These are phyloP conservation scores for Albizia julibrissin DNA, from an alignment of 306 rosid species.

Conservation along the genomic window DNA sequence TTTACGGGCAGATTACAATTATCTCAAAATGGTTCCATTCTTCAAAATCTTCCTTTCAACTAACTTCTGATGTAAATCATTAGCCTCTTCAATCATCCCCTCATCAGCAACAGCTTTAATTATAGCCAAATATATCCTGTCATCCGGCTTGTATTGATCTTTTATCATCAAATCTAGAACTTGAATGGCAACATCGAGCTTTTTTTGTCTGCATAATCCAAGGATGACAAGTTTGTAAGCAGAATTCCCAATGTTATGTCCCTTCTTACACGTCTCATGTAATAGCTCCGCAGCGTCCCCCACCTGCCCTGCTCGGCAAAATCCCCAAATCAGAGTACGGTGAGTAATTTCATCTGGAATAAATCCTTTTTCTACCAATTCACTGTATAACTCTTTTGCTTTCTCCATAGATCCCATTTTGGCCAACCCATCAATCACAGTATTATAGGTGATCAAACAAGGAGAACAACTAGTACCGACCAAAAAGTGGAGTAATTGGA, in stretches of 20 bases:
- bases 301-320: constrained; percentile 48
- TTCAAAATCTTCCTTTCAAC: constrained; percentile 58
- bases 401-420: constrained; percentile 58
- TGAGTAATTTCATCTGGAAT: constrained; percentile 78
- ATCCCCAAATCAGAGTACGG: constrained; percentile 64
- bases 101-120: constrained; percentile 62
- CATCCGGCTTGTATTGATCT: constrained; percentile 57
- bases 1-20: constrained; percentile 32
- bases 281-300: constrained; percentile 66
- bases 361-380: constrained; percentile 62
- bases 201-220: constrained; percentile 61
- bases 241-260: constrained; percentile 40
- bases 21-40: constrained; percentile 36
- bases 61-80: constrained; percentile 64
- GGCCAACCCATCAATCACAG: constrained; percentile 67
- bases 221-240: constrained; percentile 62
- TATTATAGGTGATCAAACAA: constrained; percentile 72
- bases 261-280: constrained; percentile 49
- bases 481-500: constrained; percentile 54
- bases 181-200: constrained; percentile 70
- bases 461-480: constrained; percentile 62
- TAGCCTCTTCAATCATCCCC: constrained; percentile 79
- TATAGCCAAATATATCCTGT: constrained; percentile 51
- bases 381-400: constrained; percentile 58
- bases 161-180: constrained; percentile 75